Conservation (phyloP, 352 stramenopile species). For the Pythium rhizo-oryzae region DNA sequence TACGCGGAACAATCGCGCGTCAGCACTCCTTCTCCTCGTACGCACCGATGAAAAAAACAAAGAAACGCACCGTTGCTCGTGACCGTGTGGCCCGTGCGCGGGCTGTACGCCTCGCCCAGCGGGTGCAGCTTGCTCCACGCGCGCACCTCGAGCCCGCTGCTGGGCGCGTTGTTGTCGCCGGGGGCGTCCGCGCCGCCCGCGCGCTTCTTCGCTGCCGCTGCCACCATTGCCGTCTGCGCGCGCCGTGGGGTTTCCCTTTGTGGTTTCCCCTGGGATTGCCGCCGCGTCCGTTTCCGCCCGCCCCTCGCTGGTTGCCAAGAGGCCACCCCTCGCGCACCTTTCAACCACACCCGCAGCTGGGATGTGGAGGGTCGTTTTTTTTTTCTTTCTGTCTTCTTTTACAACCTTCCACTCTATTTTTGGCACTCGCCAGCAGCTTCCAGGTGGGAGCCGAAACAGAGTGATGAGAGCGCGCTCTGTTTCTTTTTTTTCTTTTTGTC, state of each 20-base stretch:
- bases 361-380: slow-evolving; percentile 12
- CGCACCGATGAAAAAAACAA: background rate
- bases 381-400: slow-evolving; percentile 14
- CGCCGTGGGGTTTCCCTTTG: slow-evolving; percentile 15
- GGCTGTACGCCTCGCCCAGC: slow-evolving; percentile 80
- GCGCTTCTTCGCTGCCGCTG: slow-evolving; percentile 15
- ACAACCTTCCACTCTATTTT: slow-evolving; percentile 9
- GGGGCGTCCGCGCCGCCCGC: background rate
- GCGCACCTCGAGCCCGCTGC: slow-evolving; percentile 60
- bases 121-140: slow-evolving; percentile 76
- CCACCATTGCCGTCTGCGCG: slow-evolving; percentile 6
- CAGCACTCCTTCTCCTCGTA: background rate
- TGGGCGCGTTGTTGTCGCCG: slow-evolving; percentile 15
- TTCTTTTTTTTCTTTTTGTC: slow-evolving; percentile 7
- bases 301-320: background rate
- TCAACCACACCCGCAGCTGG: background rate
- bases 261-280: slow-evolving; percentile 16
- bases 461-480: background rate
- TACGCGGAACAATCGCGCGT: slow-evolving; percentile 17
- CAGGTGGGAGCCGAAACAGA: background rate
- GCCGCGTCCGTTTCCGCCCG: slow-evolving; percentile 9
- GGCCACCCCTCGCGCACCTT: background rate
- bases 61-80: slow-evolving; percentile 60
- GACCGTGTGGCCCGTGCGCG: slow-evolving; percentile 85
- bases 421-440: background rate